Evolutionary conservation across 192 early-diverging fungal genomes (phyloP).

Genomic region (Coemansia pectinata): DNA sequence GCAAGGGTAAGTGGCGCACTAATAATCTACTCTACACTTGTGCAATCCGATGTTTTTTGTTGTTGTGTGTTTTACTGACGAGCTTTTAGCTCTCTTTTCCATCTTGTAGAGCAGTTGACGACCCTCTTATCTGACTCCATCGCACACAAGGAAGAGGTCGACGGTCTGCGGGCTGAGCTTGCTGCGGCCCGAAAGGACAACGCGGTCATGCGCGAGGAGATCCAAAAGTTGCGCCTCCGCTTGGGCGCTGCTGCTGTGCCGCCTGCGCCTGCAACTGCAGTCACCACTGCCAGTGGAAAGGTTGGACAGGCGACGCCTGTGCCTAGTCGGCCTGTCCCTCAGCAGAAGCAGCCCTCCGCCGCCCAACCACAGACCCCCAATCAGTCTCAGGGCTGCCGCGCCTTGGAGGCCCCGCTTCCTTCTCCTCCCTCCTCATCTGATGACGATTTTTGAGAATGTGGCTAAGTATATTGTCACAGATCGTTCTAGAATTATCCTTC

Average conservation of each 20-base stretch:
- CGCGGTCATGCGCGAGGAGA: slow-evolving; percentile 42
- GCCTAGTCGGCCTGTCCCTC: neutral
- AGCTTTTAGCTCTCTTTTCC: slow-evolving; percentile 2
- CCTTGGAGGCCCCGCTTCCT: slow-evolving; percentile 15
- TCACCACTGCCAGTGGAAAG: neutral
- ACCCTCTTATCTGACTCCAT: slow-evolving; percentile 62
- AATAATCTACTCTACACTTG: neutral
- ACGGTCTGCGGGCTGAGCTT: slow-evolving; percentile 53
- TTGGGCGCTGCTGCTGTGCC: slow-evolving; percentile 14
- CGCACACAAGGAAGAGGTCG: slow-evolving; percentile 56
- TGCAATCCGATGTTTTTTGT: neutral
- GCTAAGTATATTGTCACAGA: slow-evolving; percentile 35
- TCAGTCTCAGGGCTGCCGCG: slow-evolving; percentile 26
- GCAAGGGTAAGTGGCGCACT: slow-evolving; percentile 63
- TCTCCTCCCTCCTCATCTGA: slow-evolving; percentile 2
- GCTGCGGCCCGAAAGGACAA: slow-evolving; percentile 34
- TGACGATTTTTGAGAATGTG: slow-evolving; percentile 16
- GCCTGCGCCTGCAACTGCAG: neutral
- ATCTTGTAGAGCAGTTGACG: slow-evolving; percentile 59
- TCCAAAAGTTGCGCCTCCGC: slow-evolving; percentile 24
- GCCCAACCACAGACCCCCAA: too few species aligned
- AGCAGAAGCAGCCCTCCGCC: too few species aligned
- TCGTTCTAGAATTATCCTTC: slow-evolving; percentile 43
- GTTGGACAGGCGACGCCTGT: neutral
- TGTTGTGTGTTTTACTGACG: slow-evolving; percentile 7